Conservation (phyloP, 2,329 filamentous ascomycete genomes). For the Aspergillus uvarum region DNA sequence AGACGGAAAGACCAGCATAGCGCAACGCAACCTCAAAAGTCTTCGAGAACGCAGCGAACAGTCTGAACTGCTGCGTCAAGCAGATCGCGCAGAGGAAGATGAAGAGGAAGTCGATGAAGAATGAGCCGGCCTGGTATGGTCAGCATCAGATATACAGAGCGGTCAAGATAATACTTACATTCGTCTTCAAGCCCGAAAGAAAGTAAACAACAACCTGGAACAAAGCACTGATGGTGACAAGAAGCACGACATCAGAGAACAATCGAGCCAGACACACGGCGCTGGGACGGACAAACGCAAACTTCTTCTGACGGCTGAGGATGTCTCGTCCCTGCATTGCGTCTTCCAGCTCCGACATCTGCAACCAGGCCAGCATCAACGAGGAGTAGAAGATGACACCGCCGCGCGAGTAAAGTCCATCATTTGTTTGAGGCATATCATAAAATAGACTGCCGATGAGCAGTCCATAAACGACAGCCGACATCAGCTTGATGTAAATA, state of each 20-base stretch:
- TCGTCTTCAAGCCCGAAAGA: slow-evolving; percentile 45
- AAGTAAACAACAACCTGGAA: slow-evolving; percentile 64
- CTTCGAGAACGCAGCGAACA: slow-evolving; percentile 59
- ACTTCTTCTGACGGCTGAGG: slow-evolving; percentile 63
- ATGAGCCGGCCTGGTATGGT: slow-evolving; percentile 52
- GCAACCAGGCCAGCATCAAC: slow-evolving; percentile 63
- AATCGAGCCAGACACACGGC: slow-evolving; percentile 60
- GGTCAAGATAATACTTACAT: slow-evolving; percentile 18
- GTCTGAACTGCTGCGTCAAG: slow-evolving; percentile 61
- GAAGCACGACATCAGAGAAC: slow-evolving; percentile 56
- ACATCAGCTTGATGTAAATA: slow-evolving; percentile 71
- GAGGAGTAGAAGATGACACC: slow-evolving; percentile 63
- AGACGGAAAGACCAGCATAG: slow-evolving; percentile 59
- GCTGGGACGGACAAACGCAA: slow-evolving; percentile 63
- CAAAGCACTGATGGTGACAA: slow-evolving; percentile 53
- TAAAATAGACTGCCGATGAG: slow-evolving; percentile 76
- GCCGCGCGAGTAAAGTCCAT: slow-evolving; percentile 59
- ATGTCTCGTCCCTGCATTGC: slow-evolving; percentile 69
- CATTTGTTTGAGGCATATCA: slow-evolving; percentile 55
- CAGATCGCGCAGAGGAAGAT: slow-evolving; percentile 59
- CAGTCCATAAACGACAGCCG: slow-evolving; percentile 67
- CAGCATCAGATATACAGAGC: neutral
- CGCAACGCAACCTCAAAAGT: slow-evolving; percentile 63
- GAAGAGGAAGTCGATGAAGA: slow-evolving; percentile 63
- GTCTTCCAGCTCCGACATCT: slow-evolving; percentile 71